A percentile compares a stretch with the other conserved stretches of the same genome.
phyloP scores from a whole-genome alignment of 768 basidiomycete species.

The Suillus ampliporus region DNA sequence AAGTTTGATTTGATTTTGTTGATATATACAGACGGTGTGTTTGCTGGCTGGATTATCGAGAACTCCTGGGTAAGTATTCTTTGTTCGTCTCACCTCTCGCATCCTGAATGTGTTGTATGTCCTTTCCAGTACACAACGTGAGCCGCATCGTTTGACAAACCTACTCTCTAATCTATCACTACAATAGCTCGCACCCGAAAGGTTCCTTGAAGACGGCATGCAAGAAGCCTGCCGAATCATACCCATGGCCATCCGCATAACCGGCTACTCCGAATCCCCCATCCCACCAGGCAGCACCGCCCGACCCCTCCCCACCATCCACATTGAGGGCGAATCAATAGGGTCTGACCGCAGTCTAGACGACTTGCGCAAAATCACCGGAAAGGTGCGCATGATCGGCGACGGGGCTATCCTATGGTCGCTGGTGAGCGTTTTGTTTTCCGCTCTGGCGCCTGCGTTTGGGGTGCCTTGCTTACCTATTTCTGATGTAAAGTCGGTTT shows the following conservation, averaged over 20 bases:
- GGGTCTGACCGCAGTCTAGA: slow-evolving; percentile 42
- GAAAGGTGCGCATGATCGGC: slow-evolving; percentile 53
- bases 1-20: not conserved
- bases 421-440: slow-evolving; percentile 41
- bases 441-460: not conserved
- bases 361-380: slow-evolving; percentile 42
- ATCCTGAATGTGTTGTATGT: not conserved
- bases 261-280: slow-evolving; percentile 40
- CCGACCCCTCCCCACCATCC: slow-evolving; percentile 54
- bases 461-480: not conserved
- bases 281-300: slow-evolving; percentile 30
- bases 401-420: slow-evolving; percentile 59
- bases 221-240: slow-evolving; percentile 59
- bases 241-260: slow-evolving; percentile 52
- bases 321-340: slow-evolving; percentile 50
- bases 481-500: slow-evolving; percentile 22
- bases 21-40: slow-evolving; percentile 50
- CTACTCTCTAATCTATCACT: not conserved
- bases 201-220: slow-evolving; percentile 37
- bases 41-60: slow-evolving; percentile 64
- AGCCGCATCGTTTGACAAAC: not conserved
- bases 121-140: slow-evolving; percentile 46
- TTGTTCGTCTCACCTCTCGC: not conserved
- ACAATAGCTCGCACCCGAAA: slow-evolving; percentile 27
- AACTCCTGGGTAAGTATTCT: slow-evolving; percentile 51